Conservation (phyloP, 1,284 basidiomycete species). For the Papiliotrema terrestris region DNA sequence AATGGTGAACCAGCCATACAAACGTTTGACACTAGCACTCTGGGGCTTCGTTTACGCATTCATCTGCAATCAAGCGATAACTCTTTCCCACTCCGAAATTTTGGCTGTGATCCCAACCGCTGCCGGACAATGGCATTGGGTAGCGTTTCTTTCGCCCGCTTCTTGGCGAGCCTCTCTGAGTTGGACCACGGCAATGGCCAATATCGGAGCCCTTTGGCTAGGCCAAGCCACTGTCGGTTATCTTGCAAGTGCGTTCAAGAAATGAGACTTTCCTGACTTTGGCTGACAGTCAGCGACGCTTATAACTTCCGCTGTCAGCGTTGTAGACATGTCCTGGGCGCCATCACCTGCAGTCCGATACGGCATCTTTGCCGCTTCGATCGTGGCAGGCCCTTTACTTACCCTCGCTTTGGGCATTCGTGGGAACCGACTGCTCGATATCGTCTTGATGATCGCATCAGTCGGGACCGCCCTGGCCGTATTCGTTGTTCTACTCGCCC, state of each 20-base stretch:
- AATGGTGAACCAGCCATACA: too few relatives aligned
- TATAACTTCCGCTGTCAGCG: not conserved
- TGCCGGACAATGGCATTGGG: conserved; percentile 45
- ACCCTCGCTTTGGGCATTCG: not conserved
- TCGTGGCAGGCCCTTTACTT: not conserved
- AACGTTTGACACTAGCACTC: not conserved
- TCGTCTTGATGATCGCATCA: not conserved
- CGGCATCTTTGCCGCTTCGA: not conserved
- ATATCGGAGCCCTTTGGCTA: conserved; percentile 15
- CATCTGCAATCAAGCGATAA: not conserved
- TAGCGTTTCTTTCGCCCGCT: conserved; percentile 26
- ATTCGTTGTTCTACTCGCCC: not conserved
- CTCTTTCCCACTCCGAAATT: conserved; percentile 33
- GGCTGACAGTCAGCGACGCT: not conserved
- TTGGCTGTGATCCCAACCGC: conserved; percentile 36
- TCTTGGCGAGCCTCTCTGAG: conserved; percentile 1
- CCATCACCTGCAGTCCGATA: not conserved
- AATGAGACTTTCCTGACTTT: not conserved
- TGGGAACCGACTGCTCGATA: not conserved
- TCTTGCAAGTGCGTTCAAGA: conserved; percentile 9
- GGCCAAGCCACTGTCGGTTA: conserved; percentile 14
- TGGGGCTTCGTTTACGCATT: conserved; percentile 7
- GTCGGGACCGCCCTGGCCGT: not conserved
- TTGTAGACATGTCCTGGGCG: not conserved
- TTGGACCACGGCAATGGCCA: conserved; percentile 17